Evolutionary conservation across 345 rosid genomes (phyloP).

Genomic region (Aegle marmelos): DNA sequence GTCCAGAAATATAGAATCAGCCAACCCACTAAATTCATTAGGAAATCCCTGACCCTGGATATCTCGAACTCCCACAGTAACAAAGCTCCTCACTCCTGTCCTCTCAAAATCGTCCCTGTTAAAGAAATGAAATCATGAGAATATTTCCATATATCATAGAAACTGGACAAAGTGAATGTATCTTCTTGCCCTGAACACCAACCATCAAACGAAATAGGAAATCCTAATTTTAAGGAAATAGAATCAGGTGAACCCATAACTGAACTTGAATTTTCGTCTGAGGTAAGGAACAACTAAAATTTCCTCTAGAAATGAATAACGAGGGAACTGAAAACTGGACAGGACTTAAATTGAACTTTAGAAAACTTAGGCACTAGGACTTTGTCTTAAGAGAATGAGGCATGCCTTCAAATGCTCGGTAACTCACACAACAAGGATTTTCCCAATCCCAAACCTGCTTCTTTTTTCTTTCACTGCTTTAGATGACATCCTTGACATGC

Average conservation of each 20-base stretch:
- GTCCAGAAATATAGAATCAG: conserved; percentile 74
- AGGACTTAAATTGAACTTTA: neutral
- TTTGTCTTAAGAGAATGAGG: neutral
- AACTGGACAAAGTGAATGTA: neutral
- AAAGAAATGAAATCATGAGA: conserved; percentile 8
- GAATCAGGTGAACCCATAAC: neutral
- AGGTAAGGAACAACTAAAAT: neutral
- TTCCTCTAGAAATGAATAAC: neutral
- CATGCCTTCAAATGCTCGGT: neutral
- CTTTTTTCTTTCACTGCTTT: neutral
- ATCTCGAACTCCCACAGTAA: conserved; percentile 85
- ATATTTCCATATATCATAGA: neutral
- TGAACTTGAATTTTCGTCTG: neutral
- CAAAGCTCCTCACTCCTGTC: conserved; percentile 68
- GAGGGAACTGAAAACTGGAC: neutral
- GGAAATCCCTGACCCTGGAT: conserved; percentile 94
- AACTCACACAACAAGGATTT: neutral
- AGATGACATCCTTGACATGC: neutral
- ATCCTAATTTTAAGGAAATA: neutral
- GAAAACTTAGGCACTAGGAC: neutral
- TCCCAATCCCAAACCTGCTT: neutral
- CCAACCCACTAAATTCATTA: conserved; percentile 55
- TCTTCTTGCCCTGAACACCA: neutral
- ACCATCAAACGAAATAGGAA: neutral
- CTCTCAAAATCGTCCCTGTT: conserved; percentile 78